These are phyloP conservation scores for Tricholoma sp. DNA, from an alignment of 768 basidiomycete genomes.

Conservation along the genomic window DNA sequence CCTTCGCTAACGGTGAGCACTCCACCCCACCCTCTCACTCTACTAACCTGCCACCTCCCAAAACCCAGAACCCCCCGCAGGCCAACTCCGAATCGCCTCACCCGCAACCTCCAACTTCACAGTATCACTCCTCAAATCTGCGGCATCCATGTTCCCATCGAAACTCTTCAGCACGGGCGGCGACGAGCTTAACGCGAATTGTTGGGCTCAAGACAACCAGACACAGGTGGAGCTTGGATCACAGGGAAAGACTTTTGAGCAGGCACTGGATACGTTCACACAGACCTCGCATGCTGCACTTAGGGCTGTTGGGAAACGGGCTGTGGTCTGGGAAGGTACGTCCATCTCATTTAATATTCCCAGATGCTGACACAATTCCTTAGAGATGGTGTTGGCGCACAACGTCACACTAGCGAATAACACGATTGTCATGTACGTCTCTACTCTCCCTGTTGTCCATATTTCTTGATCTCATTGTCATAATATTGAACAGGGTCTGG, in stretches of 20 bases:
- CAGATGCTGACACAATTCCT: conserved; percentile 11
- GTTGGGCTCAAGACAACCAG: conserved; percentile 54
- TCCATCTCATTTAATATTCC: not conserved
- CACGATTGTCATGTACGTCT: conserved; percentile 51
- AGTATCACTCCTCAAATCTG: conserved; percentile 43
- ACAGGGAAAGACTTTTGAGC: conserved; percentile 47
- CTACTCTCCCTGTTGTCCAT: not conserved
- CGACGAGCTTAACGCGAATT: conserved; percentile 69
- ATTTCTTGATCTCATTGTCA: too few relatives aligned
- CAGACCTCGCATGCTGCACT: conserved; percentile 55
- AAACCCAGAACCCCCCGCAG: conserved; percentile 67
- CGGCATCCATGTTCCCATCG: conserved; percentile 47
- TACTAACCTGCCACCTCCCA: not conserved
- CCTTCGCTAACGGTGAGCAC: conserved; percentile 47
- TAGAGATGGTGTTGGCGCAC: conserved; percentile 64
- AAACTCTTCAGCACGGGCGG: conserved; percentile 75
- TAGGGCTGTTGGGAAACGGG: conserved; percentile 54
- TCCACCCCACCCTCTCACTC: not conserved
- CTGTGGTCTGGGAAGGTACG: conserved; percentile 78
- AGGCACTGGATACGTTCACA: conserved; percentile 63
- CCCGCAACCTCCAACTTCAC: conserved; percentile 58
- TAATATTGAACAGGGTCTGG: conserved; percentile 50
- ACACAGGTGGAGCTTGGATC: conserved; percentile 50
- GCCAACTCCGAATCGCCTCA: conserved; percentile 72
- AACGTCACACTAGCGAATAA: conserved; percentile 43